A percentile compares a stretch with the other conserved stretches of the same genome.
Evolutionary conservation across 768 basidiomycete species (phyloP).

Genomic region (Boletales sp.): DNA sequence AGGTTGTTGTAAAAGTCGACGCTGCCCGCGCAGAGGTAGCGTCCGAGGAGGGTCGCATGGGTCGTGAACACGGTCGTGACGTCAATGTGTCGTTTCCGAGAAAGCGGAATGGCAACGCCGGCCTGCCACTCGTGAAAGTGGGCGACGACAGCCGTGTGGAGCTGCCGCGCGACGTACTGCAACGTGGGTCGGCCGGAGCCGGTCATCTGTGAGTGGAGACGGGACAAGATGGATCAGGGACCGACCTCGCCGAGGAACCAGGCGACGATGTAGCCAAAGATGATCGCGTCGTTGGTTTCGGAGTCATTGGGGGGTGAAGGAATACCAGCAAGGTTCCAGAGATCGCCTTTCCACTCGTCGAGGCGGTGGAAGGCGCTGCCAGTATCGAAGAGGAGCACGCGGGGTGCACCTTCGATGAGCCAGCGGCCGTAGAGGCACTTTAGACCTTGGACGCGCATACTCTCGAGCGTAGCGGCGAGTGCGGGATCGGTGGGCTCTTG

Average conservation of each 20-base stretch:
- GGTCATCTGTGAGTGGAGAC: conserved; percentile 3
- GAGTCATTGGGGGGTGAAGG: conserved; percentile 95
- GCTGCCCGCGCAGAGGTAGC: conserved; percentile 96
- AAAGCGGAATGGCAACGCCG: conserved; percentile 90
- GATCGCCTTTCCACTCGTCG: conserved; percentile 98
- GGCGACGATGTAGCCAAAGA: conserved; percentile 96
- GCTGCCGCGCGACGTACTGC: conserved; percentile 79
- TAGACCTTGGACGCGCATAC: conserved; percentile 86
- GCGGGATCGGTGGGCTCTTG: conserved; percentile 84
- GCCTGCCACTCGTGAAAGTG: conserved; percentile 99
- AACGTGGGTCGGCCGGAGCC: conserved; percentile 1
- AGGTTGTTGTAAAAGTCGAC: conserved; percentile 99
- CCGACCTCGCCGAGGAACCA: conserved; percentile 99
- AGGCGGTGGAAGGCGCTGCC: conserved; percentile 81
- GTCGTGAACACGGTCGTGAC: conserved; percentile 99
- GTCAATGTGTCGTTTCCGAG: conserved; percentile 95
- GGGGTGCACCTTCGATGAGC: conserved; percentile 96
- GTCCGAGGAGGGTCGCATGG: conserved; percentile 95
- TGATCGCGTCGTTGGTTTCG: conserved; percentile 97
- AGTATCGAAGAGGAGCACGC: conserved; percentile 94
- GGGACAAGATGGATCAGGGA: conserved; percentile 14
- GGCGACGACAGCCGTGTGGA: conserved; percentile 83
- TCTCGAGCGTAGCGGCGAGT: conserved; percentile 68
- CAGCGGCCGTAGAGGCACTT: conserved; percentile 95
- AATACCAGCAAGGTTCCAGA: conserved; percentile 98